These are phyloP conservation scores for Dryas integrifolia DNA, from an alignment of 331 rosid genomes.

Conservation along the genomic window DNA sequence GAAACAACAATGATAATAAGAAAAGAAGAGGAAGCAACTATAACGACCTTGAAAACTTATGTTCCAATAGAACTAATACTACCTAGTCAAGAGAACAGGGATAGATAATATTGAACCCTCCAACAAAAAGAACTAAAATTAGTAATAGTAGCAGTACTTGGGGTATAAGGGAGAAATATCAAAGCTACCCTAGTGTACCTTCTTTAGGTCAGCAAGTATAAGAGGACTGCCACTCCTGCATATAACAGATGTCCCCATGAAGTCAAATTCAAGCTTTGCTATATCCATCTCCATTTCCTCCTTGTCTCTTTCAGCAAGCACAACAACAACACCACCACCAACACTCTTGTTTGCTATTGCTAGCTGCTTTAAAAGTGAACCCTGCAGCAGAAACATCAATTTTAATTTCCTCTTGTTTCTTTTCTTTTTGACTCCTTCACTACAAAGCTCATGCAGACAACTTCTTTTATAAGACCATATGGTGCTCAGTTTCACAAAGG, in stretches of 20 bases:
- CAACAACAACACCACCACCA: conserved; percentile 92
- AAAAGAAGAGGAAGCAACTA: neutral
- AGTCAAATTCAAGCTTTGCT: conserved; percentile 89
- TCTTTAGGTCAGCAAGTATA: conserved; percentile 89
- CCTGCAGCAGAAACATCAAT: conserved; percentile 45
- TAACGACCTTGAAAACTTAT: neutral
- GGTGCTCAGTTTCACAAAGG: neutral
- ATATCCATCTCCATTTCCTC: conserved; percentile 98
- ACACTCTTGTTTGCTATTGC: conserved; percentile 94
- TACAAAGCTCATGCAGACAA: neutral
- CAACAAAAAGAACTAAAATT: neutral
- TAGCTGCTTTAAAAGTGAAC: conserved; percentile 94
- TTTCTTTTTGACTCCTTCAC: neutral
- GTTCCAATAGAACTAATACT: conserved; percentile 1
- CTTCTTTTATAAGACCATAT: neutral
- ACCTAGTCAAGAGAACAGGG: neutral
- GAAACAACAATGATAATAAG: no score
- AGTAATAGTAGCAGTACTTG: neutral
- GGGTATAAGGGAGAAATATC: neutral
- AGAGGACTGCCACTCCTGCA: conserved; percentile 99
- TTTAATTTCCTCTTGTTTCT: conserved; percentile 21
- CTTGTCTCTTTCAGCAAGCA: conserved; percentile 98
- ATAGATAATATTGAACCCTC: neutral
- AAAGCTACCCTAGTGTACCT: conserved; percentile 46
- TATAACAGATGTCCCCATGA: conserved; percentile 96